Percentiles rank a stretch among this genome's conserved stretches.
These are phyloP conservation scores for Podaxis carcinomalis DNA, from an alignment of 768 basidiomycete genomes.

Conservation along the genomic window DNA sequence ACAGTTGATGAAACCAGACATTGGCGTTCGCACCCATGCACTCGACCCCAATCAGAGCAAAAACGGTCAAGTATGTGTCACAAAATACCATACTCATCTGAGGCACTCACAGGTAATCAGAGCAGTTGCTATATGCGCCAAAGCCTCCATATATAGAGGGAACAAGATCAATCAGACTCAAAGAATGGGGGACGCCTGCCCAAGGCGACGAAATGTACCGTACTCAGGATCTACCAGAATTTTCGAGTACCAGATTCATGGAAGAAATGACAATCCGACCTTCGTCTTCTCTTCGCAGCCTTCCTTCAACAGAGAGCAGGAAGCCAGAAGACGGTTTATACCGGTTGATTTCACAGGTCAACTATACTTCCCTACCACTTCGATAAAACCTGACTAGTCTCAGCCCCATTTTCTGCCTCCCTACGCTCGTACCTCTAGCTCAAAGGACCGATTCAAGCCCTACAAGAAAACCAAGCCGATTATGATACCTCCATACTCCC, in stretches of 20 bases:
- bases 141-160: background rate
- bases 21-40: background rate
- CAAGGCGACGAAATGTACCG: slow-evolving; percentile 1
- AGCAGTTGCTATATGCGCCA: background rate
- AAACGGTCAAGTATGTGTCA: background rate
- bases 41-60: background rate
- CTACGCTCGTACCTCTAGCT: background rate
- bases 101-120: background rate
- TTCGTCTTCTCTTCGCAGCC: background rate
- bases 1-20: background rate
- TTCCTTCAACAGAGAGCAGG: background rate
- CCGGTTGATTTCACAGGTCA: slow-evolving; percentile 3
- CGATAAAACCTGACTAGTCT: background rate
- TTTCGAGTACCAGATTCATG: background rate
- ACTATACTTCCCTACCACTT: background rate
- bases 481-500: slow-evolving; percentile 1
- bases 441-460: background rate
- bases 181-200: slow-evolving; percentile 7
- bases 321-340: background rate
- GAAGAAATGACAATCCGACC: background rate
- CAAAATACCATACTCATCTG: no score
- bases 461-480: slow-evolving; percentile 7
- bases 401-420: slow-evolving; percentile 7
- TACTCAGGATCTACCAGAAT: background rate
- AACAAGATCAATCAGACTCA: background rate